Base-by-base conservation (phyloP, 1,139 yeast genomes). In the Sugiyamaella pinicola region DNA sequence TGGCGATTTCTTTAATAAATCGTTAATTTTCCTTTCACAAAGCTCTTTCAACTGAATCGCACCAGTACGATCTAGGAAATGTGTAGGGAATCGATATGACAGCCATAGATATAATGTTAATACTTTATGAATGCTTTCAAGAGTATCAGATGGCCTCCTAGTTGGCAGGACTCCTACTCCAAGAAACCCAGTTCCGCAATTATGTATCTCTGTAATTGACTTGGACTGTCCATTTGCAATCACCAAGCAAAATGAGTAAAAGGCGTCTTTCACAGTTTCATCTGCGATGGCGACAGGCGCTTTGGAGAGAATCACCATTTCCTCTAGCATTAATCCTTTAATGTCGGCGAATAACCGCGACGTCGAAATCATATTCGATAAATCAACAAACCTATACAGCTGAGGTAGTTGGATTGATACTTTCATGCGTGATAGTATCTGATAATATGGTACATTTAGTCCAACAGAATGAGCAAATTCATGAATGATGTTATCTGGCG, bases 91-190 rank as follows among this genome's bases (percentile, higher is more conserved):
- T 64, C 97, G 63, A 66, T 88, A 93, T 56, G 88, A 79, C 58
- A 93, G 75, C 99, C 99, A 93, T 67, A 89, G 73, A 65, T 82
- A 91, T 12, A 88, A 72, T 59, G 85, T 77, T 21, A 88, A 76
- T 46, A 82, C 72, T 59, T 82, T 80, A 71, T 93, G 96, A 38
- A 53, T 19, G 22, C 40, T 44, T 39, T 49, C 53, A 47, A 88
- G 74, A 2, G 55, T 44, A 47, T 60, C 63, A 17, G 59, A 50
- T n/a, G 55, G 54, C 18, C 39, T 28, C 15, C 41, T 45, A 10
- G 31, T 33, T 6, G 53, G 51, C 18, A 51, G 42, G 19, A 54
- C 52, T 7, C 51, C 33, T 49, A 52, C 47, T 12, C 55, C 56
- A 13, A 66, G 58, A 17, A 44, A 49, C n/a, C 53, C 53, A 12